These are phyloP conservation scores for Coemansia umbellata DNA, from an alignment of 192 early-diverging fungal genomes.

Conservation along the genomic window DNA sequence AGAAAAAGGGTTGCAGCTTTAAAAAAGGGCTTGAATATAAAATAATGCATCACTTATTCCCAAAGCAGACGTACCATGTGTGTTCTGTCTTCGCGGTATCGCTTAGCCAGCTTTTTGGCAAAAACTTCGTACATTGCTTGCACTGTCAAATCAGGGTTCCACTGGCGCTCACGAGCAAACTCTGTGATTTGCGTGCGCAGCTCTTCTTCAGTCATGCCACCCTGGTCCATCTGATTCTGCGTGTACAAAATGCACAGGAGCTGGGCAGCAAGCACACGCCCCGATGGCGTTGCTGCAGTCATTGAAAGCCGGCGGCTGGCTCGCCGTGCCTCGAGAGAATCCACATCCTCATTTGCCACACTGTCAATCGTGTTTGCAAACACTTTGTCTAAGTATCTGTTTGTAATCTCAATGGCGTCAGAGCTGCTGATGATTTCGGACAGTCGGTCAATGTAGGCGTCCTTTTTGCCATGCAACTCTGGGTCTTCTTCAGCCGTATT, in stretches of 20 bases:
- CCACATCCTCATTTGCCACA: constrained; percentile 48
- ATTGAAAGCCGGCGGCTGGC: constrained; percentile 43
- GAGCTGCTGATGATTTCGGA: constrained; percentile 39
- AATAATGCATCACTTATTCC: constrained; percentile 14
- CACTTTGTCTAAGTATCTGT: constrained; percentile 40
- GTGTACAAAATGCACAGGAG: constrained; percentile 47
- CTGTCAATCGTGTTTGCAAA: constrained; percentile 46
- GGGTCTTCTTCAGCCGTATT: not conserved
- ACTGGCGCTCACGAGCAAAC: constrained; percentile 44
- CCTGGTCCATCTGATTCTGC: constrained; percentile 12
- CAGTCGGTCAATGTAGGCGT: constrained; percentile 15
- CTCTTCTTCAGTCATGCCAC: constrained; percentile 39
- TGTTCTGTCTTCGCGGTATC: constrained; percentile 39
- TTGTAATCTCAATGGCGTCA: constrained; percentile 34
- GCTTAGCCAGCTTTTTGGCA: constrained; percentile 44
- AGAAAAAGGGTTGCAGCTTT: not conserved
- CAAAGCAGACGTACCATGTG: constrained; percentile 46
- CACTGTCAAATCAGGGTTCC: constrained; percentile 48
- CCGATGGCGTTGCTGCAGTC: constrained; percentile 27
- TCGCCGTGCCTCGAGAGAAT: constrained; percentile 34
- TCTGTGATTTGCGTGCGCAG: constrained; percentile 36
- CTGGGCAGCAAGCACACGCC: constrained; percentile 43
- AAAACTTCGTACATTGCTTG: constrained; percentile 50
- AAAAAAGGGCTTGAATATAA: not conserved
- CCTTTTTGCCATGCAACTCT: constrained; percentile 8